Evolutionary conservation across 73 alveolate genomes (phyloP).

Genomic region (Stentor coeruleus): DNA sequence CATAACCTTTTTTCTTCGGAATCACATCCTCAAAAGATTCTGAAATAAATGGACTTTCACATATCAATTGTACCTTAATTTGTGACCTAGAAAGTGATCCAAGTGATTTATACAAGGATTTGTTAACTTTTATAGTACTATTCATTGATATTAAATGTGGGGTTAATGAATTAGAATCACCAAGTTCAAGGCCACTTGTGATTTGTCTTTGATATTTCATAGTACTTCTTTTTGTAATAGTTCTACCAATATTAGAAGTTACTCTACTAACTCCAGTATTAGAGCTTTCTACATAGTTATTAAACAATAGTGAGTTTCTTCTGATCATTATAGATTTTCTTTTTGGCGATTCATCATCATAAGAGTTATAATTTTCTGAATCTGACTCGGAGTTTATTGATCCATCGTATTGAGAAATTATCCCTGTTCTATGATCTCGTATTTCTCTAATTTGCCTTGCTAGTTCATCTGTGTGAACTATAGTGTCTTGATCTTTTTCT

Average conservation of each 20-base stretch:
- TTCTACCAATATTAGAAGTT: neutral
- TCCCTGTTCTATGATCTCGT: neutral
- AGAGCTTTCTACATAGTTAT: neutral
- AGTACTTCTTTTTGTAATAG: neutral
- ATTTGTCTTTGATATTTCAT: neutral
- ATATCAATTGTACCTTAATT: no score
- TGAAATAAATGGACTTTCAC: neutral
- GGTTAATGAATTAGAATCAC: neutral
- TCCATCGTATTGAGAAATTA: no score
- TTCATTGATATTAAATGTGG: neutral
- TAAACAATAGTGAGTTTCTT: neutral
- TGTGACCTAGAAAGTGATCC: neutral
- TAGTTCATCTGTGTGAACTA: neutral
- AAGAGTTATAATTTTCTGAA: neutral
- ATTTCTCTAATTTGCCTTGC: neutral
- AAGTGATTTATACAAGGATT: neutral
- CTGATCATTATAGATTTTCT: no score
- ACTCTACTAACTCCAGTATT: neutral
- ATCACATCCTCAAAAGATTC: neutral
- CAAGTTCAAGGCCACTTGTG: neutral
- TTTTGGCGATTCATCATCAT: conserved; percentile 1
- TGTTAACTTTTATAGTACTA: neutral
- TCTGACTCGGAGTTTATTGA: no score
- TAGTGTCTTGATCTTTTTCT: no score
- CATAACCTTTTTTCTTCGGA: neutral